A percentile compares a stretch with the other conserved stretches of the same genome.
Evolutionary conservation across 2,329 filamentous ascomycete genomes (phyloP).

Genomic region (Allantophomopsis cytisporea): DNA sequence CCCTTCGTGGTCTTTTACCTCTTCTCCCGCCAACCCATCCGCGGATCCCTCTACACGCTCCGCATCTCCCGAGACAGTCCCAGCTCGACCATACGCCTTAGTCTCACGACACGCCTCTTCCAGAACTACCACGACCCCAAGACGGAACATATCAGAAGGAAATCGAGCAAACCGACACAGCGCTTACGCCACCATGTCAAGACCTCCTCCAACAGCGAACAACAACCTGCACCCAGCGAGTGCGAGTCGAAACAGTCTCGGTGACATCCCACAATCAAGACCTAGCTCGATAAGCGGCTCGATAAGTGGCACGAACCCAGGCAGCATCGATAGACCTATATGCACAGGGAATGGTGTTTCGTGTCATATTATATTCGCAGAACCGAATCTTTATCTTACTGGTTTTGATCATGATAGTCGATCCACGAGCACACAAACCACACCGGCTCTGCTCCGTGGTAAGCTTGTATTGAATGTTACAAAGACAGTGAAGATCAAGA

Average conservation of each 20-base stretch:
- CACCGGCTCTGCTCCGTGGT: slow-evolving; percentile 72
- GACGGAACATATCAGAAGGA: not conserved
- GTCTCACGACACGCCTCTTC: slow-evolving; percentile 6
- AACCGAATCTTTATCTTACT: slow-evolving; percentile 68
- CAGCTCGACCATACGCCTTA: slow-evolving; percentile 2
- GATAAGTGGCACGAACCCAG: slow-evolving; percentile 16
- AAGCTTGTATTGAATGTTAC: slow-evolving; percentile 70
- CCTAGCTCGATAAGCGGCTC: not conserved
- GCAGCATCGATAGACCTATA: slow-evolving; percentile 49
- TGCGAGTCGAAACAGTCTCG: not conserved
- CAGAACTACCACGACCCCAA: slow-evolving; percentile 7
- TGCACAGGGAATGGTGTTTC: slow-evolving; percentile 64
- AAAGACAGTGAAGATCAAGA: slow-evolving; percentile 88
- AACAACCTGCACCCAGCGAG: not conserved
- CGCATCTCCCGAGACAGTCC: slow-evolving; percentile 8
- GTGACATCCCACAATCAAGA: not conserved
- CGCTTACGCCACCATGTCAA: not conserved
- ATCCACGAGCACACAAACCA: slow-evolving; percentile 8
- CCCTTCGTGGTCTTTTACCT: slow-evolving; percentile 10
- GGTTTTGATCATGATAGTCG: slow-evolving; percentile 55
- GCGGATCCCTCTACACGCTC: slow-evolving; percentile 10
- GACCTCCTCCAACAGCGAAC: not conserved
- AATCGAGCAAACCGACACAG: not conserved
- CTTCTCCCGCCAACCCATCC: slow-evolving; percentile 7
- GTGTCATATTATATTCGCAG: slow-evolving; percentile 62